Base-by-base conservation (phyloP, 805 yeast genomes). In the Teunomyces funiuensis region DNA sequence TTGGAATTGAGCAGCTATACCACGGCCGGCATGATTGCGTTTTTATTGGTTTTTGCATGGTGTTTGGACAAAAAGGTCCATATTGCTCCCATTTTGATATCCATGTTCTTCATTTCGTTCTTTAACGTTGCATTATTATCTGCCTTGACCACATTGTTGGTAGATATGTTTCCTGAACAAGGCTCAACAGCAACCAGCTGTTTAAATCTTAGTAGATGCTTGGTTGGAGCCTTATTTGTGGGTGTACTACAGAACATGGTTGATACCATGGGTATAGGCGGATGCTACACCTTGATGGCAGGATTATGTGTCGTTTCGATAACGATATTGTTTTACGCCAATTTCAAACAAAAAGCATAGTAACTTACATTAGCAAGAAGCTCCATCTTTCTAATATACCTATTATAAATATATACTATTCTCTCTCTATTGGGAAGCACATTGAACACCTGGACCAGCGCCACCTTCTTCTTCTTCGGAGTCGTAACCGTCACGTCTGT, bases 401-500 rank as follows among this genome's bases (percentile, higher is more conserved):
- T 31, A 19, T 31, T n/a, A n/a, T n/a, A n/a, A n/a, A 31, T 31
- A 30, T 17, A n/a, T 10, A 13, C 11, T 28, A 9, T 17, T 22
- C 29, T 23, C 15, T 31, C 19, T 45, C 67, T 78, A 89, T 77
- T 89, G 97, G 61, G 91, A 85, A 51, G 96, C 95, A 79, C 97
- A 89, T 78, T 89, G 95, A 43, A 87, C 95, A 54, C 89, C 87
- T 50, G 76, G 79, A 37, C 79, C 83, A 31, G 73, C 78, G 38
- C 73, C 77, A 41, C 70, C 74, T 51, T 69, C 74, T 50, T 71
- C 76, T 13, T 71, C 75, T 39, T 68, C 73, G 11, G 69, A 63
- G 49, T 69, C 72, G 48, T 74, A 63, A 40, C 69, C 69, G 53
- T 65, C 69, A 52, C 73, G 66, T 67, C 67, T 63, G 29, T 58